phyloP scores from a whole-genome alignment of 2,329 filamentous ascomycete genomes.

The Aspergillus uvarum region DNA sequence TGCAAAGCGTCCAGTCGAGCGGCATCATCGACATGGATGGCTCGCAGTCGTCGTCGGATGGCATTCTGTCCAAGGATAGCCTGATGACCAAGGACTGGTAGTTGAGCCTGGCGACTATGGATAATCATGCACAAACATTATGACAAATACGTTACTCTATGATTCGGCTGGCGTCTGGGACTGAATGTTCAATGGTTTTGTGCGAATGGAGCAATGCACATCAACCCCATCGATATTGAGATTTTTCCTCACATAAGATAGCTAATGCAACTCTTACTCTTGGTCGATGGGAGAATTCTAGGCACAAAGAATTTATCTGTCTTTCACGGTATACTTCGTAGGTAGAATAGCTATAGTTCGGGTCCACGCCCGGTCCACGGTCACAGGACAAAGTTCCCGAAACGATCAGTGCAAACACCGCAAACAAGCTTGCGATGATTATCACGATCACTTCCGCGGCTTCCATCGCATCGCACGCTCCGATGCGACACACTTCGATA shows the following conservation, averaged over 20 bases:
- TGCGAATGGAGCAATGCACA: background rate
- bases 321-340: background rate
- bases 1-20: constrained; percentile 38
- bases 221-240: background rate
- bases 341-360: background rate
- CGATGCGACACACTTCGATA: background rate
- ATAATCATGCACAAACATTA: background rate
- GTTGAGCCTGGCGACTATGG: background rate
- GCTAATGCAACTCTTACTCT: background rate
- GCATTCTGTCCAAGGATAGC: constrained; percentile 21
- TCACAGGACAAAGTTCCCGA: background rate
- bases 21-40: constrained; percentile 29
- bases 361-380: background rate
- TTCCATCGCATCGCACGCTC: background rate
- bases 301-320: too few relatives aligned
- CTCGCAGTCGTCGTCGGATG: constrained; percentile 22
- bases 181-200: background rate
- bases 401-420: constrained; percentile 16
- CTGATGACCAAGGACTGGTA: constrained; percentile 24
- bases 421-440: constrained; percentile 14
- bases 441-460: constrained; percentile 2
- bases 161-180: background rate
- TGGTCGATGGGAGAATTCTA: background rate
- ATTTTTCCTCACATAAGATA: background rate
- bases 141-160: background rate